phyloP scores from a whole-genome alignment of 768 basidiomycete genomes.

The Lactarius hengduanensis region DNA sequence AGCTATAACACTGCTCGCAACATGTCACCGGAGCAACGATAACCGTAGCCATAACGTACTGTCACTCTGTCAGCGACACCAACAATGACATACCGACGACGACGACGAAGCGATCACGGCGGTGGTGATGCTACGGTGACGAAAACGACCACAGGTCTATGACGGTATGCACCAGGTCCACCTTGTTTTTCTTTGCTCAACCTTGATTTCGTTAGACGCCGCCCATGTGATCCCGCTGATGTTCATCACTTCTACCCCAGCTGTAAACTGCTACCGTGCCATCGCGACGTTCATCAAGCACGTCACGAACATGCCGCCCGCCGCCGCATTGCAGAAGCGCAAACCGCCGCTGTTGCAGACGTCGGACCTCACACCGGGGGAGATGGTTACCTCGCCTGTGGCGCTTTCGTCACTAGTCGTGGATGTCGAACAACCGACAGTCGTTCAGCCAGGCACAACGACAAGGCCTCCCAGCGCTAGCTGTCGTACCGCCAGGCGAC shows the following conservation, averaged over 20 bases:
- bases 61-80: no score
- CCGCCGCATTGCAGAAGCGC: conserved; percentile 7
- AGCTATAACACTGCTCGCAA: no score
- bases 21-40: no score
- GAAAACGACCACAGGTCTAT: no score
- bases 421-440: neutral
- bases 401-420: neutral
- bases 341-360: neutral
- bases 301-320: conserved; percentile 51
- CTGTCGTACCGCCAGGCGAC: no score
- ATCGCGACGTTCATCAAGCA: conserved; percentile 73
- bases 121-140: no score
- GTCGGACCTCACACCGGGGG: neutral
- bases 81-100: no score
- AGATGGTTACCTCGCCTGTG: neutral
- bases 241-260: conserved; percentile 72
- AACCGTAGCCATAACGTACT: no score
- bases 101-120: no score
- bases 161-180: conserved; percentile 53
- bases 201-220: conserved; percentile 45
- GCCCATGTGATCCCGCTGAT: conserved; percentile 72
- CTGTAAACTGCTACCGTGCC: conserved; percentile 76
- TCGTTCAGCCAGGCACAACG: neutral
- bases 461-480: no score
- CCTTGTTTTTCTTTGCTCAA: conserved; percentile 7